Conservation (phyloP, 768 basidiomycete species). For the Leccinum disarticulatum region DNA sequence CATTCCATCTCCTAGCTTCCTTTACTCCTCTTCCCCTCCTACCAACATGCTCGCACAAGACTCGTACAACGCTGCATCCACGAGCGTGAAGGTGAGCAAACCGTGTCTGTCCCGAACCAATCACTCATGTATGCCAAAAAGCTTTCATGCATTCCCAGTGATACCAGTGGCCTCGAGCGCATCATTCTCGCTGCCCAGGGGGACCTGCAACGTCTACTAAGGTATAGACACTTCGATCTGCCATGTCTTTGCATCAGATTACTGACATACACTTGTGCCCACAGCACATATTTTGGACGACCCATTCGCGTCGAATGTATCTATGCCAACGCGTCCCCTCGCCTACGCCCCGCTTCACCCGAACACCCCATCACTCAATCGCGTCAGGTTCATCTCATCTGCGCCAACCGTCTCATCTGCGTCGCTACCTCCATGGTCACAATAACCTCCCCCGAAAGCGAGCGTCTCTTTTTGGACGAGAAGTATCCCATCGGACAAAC, state of each 20-base stretch:
- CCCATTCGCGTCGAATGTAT: slow-evolving; percentile 60
- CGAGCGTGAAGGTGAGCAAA: slow-evolving; percentile 25
- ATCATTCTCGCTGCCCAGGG: slow-evolving; percentile 69
- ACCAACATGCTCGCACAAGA: slow-evolving; percentile 26
- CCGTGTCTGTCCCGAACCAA: not conserved
- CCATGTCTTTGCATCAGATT: not conserved
- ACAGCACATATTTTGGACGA: slow-evolving; percentile 63
- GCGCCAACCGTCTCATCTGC: slow-evolving; percentile 53
- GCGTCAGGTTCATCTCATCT: slow-evolving; percentile 64
- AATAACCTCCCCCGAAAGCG: slow-evolving; percentile 54
- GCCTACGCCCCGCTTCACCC: slow-evolving; percentile 40
- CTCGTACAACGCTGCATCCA: slow-evolving; percentile 23
- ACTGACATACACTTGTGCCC: not conserved
- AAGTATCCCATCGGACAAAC: slow-evolving; percentile 70
- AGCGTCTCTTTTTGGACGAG: slow-evolving; percentile 63
- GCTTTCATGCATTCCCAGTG: slow-evolving; percentile 23
- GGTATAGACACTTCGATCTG: slow-evolving; percentile 40
- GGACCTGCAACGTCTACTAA: slow-evolving; percentile 66
- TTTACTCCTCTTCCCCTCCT: slow-evolving; percentile 10
- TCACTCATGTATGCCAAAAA: slow-evolving; percentile 15
- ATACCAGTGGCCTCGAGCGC: slow-evolving; percentile 58
- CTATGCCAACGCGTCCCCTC: slow-evolving; percentile 47
- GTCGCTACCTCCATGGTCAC: slow-evolving; percentile 65
- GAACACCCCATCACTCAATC: slow-evolving; percentile 56
- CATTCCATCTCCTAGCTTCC: slow-evolving; percentile 6